Conservation (phyloP, 371 early-diverging fungal genomes). For the Mortierella sp. region DNA sequence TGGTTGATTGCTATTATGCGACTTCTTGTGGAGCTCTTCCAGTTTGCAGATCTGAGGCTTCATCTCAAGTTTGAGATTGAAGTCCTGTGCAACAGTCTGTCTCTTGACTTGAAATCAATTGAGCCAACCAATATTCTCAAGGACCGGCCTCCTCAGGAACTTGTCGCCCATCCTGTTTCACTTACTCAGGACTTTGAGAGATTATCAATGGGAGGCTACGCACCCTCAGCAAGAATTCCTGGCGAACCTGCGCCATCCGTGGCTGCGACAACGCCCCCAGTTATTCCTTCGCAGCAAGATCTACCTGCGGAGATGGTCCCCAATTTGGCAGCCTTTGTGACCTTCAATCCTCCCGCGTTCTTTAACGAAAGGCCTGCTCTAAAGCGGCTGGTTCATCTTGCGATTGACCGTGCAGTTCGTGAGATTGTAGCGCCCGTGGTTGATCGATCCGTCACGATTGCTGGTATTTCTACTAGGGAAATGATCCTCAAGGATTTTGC, state of each 20-base stretch:
- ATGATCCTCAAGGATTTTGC: slow-evolving; percentile 94
- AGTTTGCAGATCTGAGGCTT: slow-evolving; percentile 91
- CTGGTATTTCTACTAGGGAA: slow-evolving; percentile 89
- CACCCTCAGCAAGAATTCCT: slow-evolving; percentile 50
- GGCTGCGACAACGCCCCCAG: slow-evolving; percentile 3
- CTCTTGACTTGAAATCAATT: slow-evolving; percentile 87
- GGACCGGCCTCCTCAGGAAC: slow-evolving; percentile 66
- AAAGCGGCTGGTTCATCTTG: slow-evolving; percentile 86
- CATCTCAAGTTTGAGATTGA: slow-evolving; percentile 98
- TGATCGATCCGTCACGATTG: slow-evolving; percentile 93
- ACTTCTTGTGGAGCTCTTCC: slow-evolving; percentile 92
- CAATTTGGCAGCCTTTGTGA: slow-evolving; percentile 73
- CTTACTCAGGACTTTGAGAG: slow-evolving; percentile 54
- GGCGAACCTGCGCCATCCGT: slow-evolving; percentile 37
- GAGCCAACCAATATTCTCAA: slow-evolving; percentile 81
- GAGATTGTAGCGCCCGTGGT: slow-evolving; percentile 88
- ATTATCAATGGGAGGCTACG: slow-evolving; percentile 47
- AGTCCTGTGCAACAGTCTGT: slow-evolving; percentile 92
- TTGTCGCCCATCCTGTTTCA: slow-evolving; percentile 48
- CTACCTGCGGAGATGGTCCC: slow-evolving; percentile 57
- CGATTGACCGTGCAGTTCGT: slow-evolving; percentile 89
- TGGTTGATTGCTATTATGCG: slow-evolving; percentile 97
- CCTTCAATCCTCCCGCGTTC: slow-evolving; percentile 78
- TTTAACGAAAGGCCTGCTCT: slow-evolving; percentile 83
- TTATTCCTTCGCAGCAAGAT: slow-evolving; percentile 22